Evolutionary conservation across 495 filamentous ascomycete species (phyloP), one percentile per base, ranked within the genome.

Genomic region (Aspergillus sclerotiicarbonarius): DNA sequence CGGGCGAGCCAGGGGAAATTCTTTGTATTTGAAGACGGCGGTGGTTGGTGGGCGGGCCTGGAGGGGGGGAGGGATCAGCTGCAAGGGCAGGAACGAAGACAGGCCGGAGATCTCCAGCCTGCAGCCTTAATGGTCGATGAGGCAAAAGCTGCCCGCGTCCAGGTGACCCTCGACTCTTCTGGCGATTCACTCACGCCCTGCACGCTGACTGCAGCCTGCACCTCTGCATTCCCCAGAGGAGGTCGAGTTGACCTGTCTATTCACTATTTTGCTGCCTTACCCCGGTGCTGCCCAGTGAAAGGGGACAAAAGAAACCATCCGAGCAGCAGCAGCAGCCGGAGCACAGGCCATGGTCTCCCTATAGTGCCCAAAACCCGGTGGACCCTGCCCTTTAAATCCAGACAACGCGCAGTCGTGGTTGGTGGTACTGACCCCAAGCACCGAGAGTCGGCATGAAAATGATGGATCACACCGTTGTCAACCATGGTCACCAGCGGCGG

Each of bases 21-120:
- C 44, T 47, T 41, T 41, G 37, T 41, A 41, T 41, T 41, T 41
- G 37, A 41, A 41, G 37, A 41, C 37, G 37, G 37, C 37, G 37
- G n/a, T 41, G 37, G 37, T 41, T 41, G 37, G 37, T 41, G 37
- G 37, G 37, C 9, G 13, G 37, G 37, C 8, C 37, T n/a, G 37
- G 37, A 16, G 21, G 33, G 37, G 37, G 44, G 21, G 33, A 43
- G 41, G 56, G 30, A 58, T 35, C 37, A 37, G 49, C 56, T 58
- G 56, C 56, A 58, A 58, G 56, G 56, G 56, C 56, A 45, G 10
- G 21, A 21, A 6, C 15, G 7, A 50, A 29, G 47, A 32, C 29
- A 32, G 12, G 15, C 47, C 47, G 47, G 47, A 29, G 47, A 50
- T 50, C 47, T 50, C 31, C 47, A 50, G 25, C 25, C 47, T 50